Base-by-base conservation (phyloP, 768 basidiomycete genomes). In the Podaxis carcinomalis region DNA sequence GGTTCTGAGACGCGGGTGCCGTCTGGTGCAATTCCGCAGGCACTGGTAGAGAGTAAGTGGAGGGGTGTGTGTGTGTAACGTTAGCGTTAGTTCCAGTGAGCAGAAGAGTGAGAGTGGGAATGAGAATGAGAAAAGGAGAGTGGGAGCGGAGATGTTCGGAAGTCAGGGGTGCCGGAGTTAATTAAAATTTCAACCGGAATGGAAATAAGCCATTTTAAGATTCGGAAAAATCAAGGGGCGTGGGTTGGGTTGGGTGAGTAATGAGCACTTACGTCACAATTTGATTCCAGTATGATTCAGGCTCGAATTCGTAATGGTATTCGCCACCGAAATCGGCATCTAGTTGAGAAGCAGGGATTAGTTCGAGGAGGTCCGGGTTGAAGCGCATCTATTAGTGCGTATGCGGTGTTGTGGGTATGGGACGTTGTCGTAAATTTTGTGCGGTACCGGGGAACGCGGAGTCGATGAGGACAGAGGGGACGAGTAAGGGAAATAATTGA, bases 281-380 rank as follows among this genome's bases (percentile, higher is more conserved):
- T 66, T 89, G 87, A 62, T 87, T 79, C 93, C 93, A 95, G 70
- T 94, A 93, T 39, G 75, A 81, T 37, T 83, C 77, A 13, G 83
- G 80, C 60, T 93, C 87, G 69, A 89, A 95, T 66, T 90, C 79
- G 64, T 81, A 92, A 59, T 83, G 80, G 70, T 86, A 84, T 2
- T 86, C 80, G 1, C 93, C 93, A 13, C 91, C 92, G 69, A 94
- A 93, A 64, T 90, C 90, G 1, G 85, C 82, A 68, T 93, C 92
- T 7, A 95, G 82, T 58, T 95, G 93, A 3, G 82, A 81, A 5
- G 73, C 74, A 4, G 92, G 89, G 21, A 94, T 80, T 47, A 95
- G 83, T 62, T 92, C 89, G 40, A 80, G 71, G 4, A 95, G 77
- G 66, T 92, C 81, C 3, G 93, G 92, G 69, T 95, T 95, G 72